Base-by-base conservation (phyloP, 495 filamentous ascomycete genomes). In the Beverwykella pulmonaria region DNA sequence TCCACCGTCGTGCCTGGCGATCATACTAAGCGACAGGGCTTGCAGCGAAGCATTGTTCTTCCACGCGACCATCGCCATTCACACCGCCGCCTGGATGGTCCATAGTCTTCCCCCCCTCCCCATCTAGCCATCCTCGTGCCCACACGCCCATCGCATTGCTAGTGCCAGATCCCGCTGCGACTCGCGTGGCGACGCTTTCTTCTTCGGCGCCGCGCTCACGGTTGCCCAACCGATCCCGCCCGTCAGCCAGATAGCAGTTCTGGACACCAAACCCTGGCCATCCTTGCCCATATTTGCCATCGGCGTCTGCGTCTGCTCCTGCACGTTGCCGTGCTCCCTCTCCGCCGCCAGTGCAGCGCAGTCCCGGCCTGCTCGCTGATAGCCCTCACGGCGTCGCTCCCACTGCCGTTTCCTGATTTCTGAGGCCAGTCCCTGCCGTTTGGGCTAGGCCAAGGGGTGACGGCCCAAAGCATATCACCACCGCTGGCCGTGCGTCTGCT, bases 401-500 rank as follows among this genome's bases (percentile, higher is more conserved):
- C 23, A 46, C 30, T 22, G 55, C 56, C 32, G 54, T 60, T 44
- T 44, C 39, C 39, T 44, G 30, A 34, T 4, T 47, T 9, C 56
- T 30, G 19, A 41, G 34, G 36, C 20, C 39, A 48, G 56, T 59
- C 23, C 58, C 34, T 53, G 30, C 19, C 47, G 27, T 12, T 68
- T 68, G 52, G 48, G 57, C 57, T 49, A 56, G 65, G 65, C 60
- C 47, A 47, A 57, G 65, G 57, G 65, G 59, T 39, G 10, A 48
- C 65, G 65, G 65, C 65, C 65, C 65, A 68, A 68, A 68, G 59
- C 65, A 63, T 59, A 68, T 68, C 65, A 58, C 59, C 46, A 59
- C 27, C 26, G 60, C 61, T 57, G 61, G 54, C 67, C 67, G 67
- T 69, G 67, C 67, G 50, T 39, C 46, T 25, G 25, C 36, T 47